Evolutionary conservation across 495 filamentous ascomycete genomes (phyloP), one percentile per base, ranked within the genome.

Genomic region (Letharia columbiana): DNA sequence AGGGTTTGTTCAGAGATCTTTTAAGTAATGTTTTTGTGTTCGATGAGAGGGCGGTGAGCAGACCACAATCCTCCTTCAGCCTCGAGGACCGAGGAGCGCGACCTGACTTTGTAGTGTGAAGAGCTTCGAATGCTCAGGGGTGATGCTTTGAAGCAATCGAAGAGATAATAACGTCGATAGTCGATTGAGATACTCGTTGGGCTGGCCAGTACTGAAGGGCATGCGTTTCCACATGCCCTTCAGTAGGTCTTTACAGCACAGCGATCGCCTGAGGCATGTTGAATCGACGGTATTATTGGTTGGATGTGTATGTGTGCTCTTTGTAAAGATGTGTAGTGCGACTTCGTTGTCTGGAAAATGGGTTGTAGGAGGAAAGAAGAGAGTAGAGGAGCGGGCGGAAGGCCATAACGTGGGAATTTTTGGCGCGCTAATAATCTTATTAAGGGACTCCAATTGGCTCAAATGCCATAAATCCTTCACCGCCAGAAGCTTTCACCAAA

Each of bases 231-330:
- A 76, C 81, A 81, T 73, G 79, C 82, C 81, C 87, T 86, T 86
- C 88, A 92, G 91, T 86, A 87, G 85, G 83, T 80, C 78, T 90
- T 91, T 90, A 95, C 89, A 95, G 90, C 89, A 88, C 89, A 91
- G 86, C 89, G 89, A 91, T 84, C 79, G 89, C 89, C 89, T 89
- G 84, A 78, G 87, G 89, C 86, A 86, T 87, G 80, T 81, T 85
- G 84, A 81, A 82, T 91, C 86, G 90, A 95, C 91, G 86, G 88
- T 89, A 87, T 85, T 83, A 65, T 62, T 58, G 68, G 70, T 71
- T 71, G 70, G 66, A 67, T 66, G 70, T 72, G 75, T 76, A 68
- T 77, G 75, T 76, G 73, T 71, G 68, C 64, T 61, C 40, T 73
- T 70, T 72, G 54, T 70, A 68, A 68, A 33, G 70, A 47, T 68